Evolutionary conservation across 2,329 filamentous ascomycete species (phyloP), one percentile per base, ranked within the genome.

Genomic region (Phyllachora maydis): DNA sequence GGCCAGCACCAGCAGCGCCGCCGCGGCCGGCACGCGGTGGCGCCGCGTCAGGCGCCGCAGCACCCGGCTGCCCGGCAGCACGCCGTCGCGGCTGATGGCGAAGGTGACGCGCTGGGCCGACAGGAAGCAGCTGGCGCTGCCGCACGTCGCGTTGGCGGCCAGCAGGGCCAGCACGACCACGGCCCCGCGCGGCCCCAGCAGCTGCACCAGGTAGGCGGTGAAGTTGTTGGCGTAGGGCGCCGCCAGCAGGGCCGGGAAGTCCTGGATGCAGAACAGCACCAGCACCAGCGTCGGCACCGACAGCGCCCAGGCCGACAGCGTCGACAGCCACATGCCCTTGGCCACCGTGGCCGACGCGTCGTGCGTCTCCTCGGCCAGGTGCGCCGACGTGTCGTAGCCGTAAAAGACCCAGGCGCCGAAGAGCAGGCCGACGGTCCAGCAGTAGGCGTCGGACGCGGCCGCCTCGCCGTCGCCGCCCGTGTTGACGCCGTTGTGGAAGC

Each of bases 401-500:
- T 34, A 47, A 27, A 42, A 47, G 2, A 43, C 36, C 45, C 45
- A 47, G 3, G 43, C 45, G 8, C 41, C 43, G 18, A 45, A 47
- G 2, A 49, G 30, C 7, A 44, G 35, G 6, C 40, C 41, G 8
- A 49, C 37, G 10, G 43, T 37, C 46, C 44, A 49, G 26, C 40
- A 42, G 28, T 50, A 49, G 1, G 38, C 33, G 32, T 49, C 45
- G 2, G 37, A 41, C 4, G 43, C 46, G 26, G 48, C 31, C 19
- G 43, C 41, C 16, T 38, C 28, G 4, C 34, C 30, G n/a, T n/a
- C n/a, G n/a, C n/a, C n/a, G 3, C 41, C 45, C 8, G 31, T 16
- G 14, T 50, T 50, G 28, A 50, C 49, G 3, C 45, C 46, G 23
- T 50, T 50, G 28, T 48, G 46, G 29, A 49, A 46, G 10, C 38